Base-by-base conservation (phyloP, 1,139 yeast species). In the Suhomyces anneliseae region DNA sequence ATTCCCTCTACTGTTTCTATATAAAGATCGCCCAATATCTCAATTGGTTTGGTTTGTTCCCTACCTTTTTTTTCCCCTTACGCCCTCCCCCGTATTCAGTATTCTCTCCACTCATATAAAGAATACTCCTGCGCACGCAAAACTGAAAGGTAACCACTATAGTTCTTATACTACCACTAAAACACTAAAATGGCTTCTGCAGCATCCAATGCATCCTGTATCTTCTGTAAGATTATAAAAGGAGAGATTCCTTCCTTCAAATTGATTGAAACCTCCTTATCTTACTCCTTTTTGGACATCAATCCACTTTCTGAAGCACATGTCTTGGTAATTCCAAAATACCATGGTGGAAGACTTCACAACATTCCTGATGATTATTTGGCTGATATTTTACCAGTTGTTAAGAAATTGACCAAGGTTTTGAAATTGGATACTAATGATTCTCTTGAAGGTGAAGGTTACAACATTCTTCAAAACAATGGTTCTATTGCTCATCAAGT, bases 241-340 rank as follows among this genome's bases (percentile, higher is more conserved):
- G 96, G 97, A 45, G 97, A 92, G 59, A 92, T 92, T 61, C 98
- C 98, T 37, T 87, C 95, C 6, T 80, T 88, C 71, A 92, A 92
- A 67, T 74, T 92, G 56, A 77, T 87, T 56, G 99, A 92, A 66
- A 89, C 97, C 19, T 76, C 86, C 51, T 77, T 80, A 59, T 72
- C 88, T 5, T 87, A 82, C 63, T 89, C 97, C 0, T 93, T 92
- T 65, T 77, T 93, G 62, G 99, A 92, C 62, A 90, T 92, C 61
- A 92, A 89, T 58, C 98, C 99, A 52, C 87, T 92, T 9, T 76
- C 96, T 8, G 81, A 82, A 57, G 97, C 95, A 36, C 99, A 92
- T 65, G 82, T 95, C 35, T 74, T 92, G 59, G 81, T 92, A 43
- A 90, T 92, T 55, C 98, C 98, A 51, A 92, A 92, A 67, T 79